Conservation (phyloP, 2,329 filamentous ascomycete species). For the Colletotrichum tanaceti region DNA sequence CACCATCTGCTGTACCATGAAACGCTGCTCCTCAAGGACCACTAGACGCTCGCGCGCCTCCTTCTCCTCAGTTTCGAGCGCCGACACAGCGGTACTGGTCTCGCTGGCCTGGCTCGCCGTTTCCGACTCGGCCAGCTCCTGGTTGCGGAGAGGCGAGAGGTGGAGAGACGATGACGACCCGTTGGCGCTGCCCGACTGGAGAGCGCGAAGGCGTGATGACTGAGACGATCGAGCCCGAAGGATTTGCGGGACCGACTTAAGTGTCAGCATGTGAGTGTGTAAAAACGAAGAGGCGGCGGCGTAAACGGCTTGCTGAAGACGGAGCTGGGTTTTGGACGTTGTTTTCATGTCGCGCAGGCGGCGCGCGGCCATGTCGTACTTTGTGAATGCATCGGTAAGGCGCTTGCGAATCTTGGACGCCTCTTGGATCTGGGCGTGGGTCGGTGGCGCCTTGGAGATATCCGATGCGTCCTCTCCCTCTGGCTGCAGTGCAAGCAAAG, state of each 20-base stretch:
- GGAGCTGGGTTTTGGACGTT: conserved; percentile 76
- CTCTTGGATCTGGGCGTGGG: conserved; percentile 79
- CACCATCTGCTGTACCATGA: conserved; percentile 89
- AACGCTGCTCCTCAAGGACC: conserved; percentile 90
- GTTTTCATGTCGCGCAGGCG: conserved; percentile 84
- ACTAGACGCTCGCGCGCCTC: conserved; percentile 82
- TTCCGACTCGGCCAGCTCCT: conserved; percentile 59
- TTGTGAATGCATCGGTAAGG: conserved; percentile 87
- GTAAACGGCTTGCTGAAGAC: conserved; percentile 84
- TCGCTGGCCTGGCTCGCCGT: conserved; percentile 64
- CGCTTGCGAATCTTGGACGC: conserved; percentile 91
- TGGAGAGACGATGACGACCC: conserved; percentile 51
- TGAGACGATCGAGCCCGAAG: conserved; percentile 59
- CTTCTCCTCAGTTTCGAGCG: conserved; percentile 85
- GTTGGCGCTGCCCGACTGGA: conserved; percentile 49
- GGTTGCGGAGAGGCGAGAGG: conserved; percentile 59
- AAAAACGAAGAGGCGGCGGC: conserved; percentile 84
- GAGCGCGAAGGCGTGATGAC: conserved; percentile 46
- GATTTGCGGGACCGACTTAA: conserved; percentile 79
- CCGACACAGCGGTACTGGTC: conserved; percentile 64
- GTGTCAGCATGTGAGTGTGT: conserved; percentile 89
- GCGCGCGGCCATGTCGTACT: conserved; percentile 85
- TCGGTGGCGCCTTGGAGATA: conserved; percentile 58
- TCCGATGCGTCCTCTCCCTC: conserved; percentile 51
- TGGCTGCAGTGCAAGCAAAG: conserved; percentile 76